These are phyloP conservation scores for Candida michaelii DNA, from an alignment of 805 yeast genomes.

Conservation along the genomic window DNA sequence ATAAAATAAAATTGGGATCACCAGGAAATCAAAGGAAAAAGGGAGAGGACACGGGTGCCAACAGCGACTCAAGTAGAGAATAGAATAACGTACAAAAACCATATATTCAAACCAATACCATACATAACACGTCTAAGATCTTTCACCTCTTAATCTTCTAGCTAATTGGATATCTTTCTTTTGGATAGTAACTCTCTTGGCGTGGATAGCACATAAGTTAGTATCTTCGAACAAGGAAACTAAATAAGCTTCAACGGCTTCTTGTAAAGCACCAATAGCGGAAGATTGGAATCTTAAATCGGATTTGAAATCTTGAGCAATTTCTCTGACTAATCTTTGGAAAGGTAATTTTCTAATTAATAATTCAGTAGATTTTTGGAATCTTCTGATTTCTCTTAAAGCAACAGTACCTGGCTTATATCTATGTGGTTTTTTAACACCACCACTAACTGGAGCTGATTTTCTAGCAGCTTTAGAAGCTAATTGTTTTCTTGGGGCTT, in stretches of 20 bases:
- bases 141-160: conserved; percentile 96
- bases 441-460: conserved; percentile 89
- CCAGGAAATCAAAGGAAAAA: too few relatives aligned
- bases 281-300: conserved; percentile 96
- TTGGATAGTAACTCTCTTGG: conserved; percentile 98
- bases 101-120: conserved; percentile 3
- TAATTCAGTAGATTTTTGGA: conserved; percentile 93
- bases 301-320: conserved; percentile 91
- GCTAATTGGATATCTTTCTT: conserved; percentile 98
- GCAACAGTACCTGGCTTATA: conserved; percentile 98
- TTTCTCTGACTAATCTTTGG: conserved; percentile 95
- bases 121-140: conserved; percentile 50
- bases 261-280: conserved; percentile 97
- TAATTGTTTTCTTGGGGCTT: conserved; percentile 91
- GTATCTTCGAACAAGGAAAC: conserved; percentile 97
- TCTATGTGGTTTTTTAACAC: conserved; percentile 94
- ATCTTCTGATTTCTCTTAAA: conserved; percentile 94
- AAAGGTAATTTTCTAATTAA: conserved; percentile 95
- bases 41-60: too few relatives aligned
- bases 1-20: too few relatives aligned
- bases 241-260: conserved; percentile 97
- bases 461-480: conserved; percentile 93
- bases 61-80: too few relatives aligned
- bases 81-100: neutral
- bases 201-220: conserved; percentile 97